Conservation (phyloP, 345 rosid genomes). For the Linum tenue region DNA sequence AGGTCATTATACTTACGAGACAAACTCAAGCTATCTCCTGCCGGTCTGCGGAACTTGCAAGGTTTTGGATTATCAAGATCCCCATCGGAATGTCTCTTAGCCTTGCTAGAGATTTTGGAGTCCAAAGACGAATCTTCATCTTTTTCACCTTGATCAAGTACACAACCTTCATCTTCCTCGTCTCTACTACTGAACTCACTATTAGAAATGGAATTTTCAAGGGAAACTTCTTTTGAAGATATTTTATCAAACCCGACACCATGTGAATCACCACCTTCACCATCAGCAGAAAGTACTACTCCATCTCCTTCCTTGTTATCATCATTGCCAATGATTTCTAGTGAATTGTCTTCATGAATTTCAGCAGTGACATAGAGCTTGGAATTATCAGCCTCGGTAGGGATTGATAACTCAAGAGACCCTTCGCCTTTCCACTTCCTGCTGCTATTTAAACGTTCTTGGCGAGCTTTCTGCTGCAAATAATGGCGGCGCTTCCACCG, state of each 20-base stretch:
- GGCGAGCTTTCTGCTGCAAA: constrained; percentile 81
- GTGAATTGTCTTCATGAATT: constrained; percentile 26
- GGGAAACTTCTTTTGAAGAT: constrained; percentile 21
- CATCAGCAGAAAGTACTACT: constrained; percentile 23
- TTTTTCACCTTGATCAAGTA: constrained; percentile 25
- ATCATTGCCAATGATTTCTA: constrained; percentile 32
- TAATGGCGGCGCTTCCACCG: constrained; percentile 83
- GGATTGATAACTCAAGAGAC: constrained; percentile 23
- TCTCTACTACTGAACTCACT: constrained; percentile 21
- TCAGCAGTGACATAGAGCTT: constrained; percentile 22
- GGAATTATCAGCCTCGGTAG: constrained; percentile 28
- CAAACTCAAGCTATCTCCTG: constrained; percentile 32
- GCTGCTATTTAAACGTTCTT: constrained; percentile 79
- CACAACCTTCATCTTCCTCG: constrained; percentile 22
- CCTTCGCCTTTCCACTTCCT: constrained; percentile 94
- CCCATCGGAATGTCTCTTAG: constrained; percentile 66
- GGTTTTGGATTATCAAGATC: constrained; percentile 82
- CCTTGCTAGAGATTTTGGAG: constrained; percentile 30
- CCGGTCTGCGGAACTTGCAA: constrained; percentile 56
- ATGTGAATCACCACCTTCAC: constrained; percentile 27
- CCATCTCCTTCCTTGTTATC: constrained; percentile 27
- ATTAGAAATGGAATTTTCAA: constrained; percentile 25
- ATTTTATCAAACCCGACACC: constrained; percentile 34
- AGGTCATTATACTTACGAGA: constrained; percentile 54
- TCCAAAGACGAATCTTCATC: constrained; percentile 42